Evolutionary conservation across 2,329 filamentous ascomycete species (phyloP).

Genomic region (Neopestalotiopsis rosae): DNA sequence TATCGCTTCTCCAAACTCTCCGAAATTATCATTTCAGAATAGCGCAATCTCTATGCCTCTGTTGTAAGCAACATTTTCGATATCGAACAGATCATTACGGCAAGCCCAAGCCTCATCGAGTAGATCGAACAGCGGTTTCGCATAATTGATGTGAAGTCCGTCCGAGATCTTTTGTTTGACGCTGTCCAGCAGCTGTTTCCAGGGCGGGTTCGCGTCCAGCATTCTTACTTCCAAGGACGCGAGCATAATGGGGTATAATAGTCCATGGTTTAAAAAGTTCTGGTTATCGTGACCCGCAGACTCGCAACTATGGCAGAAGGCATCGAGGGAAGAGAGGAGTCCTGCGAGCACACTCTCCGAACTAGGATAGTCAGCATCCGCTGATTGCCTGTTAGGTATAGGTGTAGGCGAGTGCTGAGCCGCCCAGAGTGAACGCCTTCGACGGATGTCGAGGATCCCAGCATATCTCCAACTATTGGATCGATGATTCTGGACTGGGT

Average conservation of each 20-base stretch:
- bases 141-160: not conserved
- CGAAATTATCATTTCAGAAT: not conserved
- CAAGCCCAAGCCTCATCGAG: not conserved
- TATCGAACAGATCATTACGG: conserved; percentile 10
- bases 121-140: not conserved
- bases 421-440: not conserved
- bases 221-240: not conserved
- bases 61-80: conserved; percentile 2
- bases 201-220: not conserved
- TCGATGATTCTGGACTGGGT: not conserved
- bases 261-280: not conserved
- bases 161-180: not conserved
- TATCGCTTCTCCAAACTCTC: no score
- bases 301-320: not conserved
- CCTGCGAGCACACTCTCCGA: not conserved
- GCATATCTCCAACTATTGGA: conserved; percentile 11
- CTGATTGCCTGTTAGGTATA: not conserved
- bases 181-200: not conserved
- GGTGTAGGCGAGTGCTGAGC: not conserved
- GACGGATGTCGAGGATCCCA: conserved; percentile 1
- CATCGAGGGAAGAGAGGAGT: not conserved
- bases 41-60: conserved; percentile 9
- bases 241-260: not conserved
- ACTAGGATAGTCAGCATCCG: not conserved
- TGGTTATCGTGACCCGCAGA: not conserved